A percentile compares a stretch with the other conserved stretches of the same genome.
phyloP scores from a whole-genome alignment of 1,284 basidiomycete species.

The Tremellales sp. region DNA sequence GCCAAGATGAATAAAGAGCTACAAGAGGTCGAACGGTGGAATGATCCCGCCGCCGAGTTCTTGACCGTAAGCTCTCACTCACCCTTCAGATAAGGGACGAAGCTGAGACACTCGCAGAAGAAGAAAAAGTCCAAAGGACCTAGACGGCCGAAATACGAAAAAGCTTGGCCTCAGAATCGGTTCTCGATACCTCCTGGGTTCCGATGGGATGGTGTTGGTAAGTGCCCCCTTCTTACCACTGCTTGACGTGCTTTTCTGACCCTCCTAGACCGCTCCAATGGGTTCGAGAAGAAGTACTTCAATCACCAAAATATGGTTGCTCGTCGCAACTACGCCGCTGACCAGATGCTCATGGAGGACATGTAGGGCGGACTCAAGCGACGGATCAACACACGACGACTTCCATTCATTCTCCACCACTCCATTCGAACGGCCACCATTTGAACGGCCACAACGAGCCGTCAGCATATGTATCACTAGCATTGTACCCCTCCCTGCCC shows the following conservation, averaged over 20 bases:
- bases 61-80: constrained; percentile 62
- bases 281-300: constrained; percentile 90
- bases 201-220: constrained; percentile 94
- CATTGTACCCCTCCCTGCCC: no score
- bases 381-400: no score
- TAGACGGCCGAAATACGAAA: constrained; percentile 75
- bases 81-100: background rate
- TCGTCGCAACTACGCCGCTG: constrained; percentile 65
- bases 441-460: no score
- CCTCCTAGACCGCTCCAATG: constrained; percentile 76
- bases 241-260: background rate
- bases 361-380: constrained; percentile 65
- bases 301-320: constrained; percentile 71
- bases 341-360: constrained; percentile 82
- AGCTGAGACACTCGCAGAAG: constrained; percentile 47
- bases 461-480: no score
- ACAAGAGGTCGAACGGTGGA: constrained; percentile 76
- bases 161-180: constrained; percentile 88
- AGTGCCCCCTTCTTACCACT: constrained; percentile 38
- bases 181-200: constrained; percentile 93
- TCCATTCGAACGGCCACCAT: no score
- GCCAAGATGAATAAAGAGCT: constrained; percentile 75
- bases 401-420: no score
- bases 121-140: constrained; percentile 67
- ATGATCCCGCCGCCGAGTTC: constrained; percentile 92